Conservation (phyloP, 495 filamentous ascomycete species). For the Lindgomyces ingoldianus region DNA sequence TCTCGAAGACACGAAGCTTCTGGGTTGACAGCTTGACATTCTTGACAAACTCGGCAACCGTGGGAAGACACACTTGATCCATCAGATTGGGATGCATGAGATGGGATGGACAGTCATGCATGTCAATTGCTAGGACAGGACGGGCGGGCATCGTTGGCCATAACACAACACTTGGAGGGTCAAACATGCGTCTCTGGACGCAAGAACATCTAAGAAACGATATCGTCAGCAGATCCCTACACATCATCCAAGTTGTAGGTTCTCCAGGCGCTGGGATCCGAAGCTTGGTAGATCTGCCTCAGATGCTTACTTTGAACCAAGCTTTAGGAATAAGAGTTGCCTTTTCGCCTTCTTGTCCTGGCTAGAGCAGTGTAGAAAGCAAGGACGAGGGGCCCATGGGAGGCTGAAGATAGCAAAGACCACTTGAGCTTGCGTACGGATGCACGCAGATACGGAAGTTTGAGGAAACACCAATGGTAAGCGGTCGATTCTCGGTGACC, state of each 20-base stretch:
- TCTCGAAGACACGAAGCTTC: not conserved
- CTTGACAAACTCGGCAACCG: not conserved
- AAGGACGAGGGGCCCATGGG: too few species aligned
- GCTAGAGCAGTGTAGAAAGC: too few species aligned
- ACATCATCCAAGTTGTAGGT: too few species aligned
- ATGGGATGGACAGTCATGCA: too few species aligned
- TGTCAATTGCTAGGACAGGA: too few species aligned
- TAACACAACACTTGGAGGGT: too few species aligned
- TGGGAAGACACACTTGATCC: too few species aligned
- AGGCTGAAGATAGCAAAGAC: too few species aligned
- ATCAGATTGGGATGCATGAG: too few species aligned
- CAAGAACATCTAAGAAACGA: constrained; percentile 5
- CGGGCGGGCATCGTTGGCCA: too few species aligned
- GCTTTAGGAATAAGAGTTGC: not conserved
- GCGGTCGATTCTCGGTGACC: not conserved
- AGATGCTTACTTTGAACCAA: not conserved
- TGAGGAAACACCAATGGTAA: not conserved
- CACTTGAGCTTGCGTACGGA: not conserved
- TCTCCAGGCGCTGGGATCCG: not conserved
- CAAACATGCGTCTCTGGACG: too few species aligned
- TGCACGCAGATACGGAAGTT: not conserved
- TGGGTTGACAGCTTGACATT: not conserved
- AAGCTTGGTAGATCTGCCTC: not conserved
- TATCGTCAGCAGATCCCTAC: too few species aligned
- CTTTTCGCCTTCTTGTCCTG: not conserved